A percentile compares a stretch with the other conserved stretches of the same genome.
phyloP scores from a whole-genome alignment of 1,139 yeast species.

The Debaryomycetaceae sp. region DNA sequence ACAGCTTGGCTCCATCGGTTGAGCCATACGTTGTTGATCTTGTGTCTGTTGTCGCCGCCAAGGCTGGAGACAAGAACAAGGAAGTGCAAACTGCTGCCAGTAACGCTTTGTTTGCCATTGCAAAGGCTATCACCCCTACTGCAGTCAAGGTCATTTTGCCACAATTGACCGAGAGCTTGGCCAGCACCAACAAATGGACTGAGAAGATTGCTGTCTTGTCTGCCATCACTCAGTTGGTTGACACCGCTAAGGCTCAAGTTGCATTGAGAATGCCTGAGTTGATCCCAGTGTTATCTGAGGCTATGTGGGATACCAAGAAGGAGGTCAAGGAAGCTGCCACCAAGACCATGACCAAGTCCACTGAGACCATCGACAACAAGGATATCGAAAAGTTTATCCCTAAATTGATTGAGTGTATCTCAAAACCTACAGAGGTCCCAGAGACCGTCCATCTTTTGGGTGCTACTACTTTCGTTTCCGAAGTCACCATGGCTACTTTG shows the following conservation, averaged over 20 bases:
- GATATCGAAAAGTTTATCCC: slow-evolving; percentile 99
- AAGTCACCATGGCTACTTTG: slow-evolving; percentile 98
- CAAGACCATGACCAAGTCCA: slow-evolving; percentile 90
- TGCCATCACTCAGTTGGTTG: slow-evolving; percentile 84
- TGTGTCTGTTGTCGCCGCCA: slow-evolving; percentile 64
- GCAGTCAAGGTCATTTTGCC: slow-evolving; percentile 91
- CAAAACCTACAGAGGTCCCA: slow-evolving; percentile 95
- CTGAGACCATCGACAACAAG: slow-evolving; percentile 98
- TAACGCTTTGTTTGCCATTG: slow-evolving; percentile 71
- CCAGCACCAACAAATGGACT: slow-evolving; percentile 89
- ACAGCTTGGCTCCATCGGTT: slow-evolving; percentile 82
- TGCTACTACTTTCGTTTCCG: slow-evolving; percentile 99
- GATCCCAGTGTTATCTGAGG: slow-evolving; percentile 96
- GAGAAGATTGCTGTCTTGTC: slow-evolving; percentile 91
- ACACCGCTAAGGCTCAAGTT: slow-evolving; percentile 90
- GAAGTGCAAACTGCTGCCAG: slow-evolving; percentile 68
- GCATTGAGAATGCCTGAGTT: slow-evolving; percentile 99
- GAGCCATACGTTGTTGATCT: slow-evolving; percentile 90
- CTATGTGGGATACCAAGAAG: slow-evolving; percentile 99
- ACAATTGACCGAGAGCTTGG: slow-evolving; percentile 64
- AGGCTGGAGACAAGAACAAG: slow-evolving; percentile 88
- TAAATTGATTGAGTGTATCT: slow-evolving; percentile 93
- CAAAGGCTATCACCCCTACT: slow-evolving; percentile 84
- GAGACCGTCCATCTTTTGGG: slow-evolving; percentile 98
- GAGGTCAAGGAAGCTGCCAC: slow-evolving; percentile 98